Evolutionary conservation across 768 basidiomycete species (phyloP).

Genomic region (Candolleomyces eurysporus): DNA sequence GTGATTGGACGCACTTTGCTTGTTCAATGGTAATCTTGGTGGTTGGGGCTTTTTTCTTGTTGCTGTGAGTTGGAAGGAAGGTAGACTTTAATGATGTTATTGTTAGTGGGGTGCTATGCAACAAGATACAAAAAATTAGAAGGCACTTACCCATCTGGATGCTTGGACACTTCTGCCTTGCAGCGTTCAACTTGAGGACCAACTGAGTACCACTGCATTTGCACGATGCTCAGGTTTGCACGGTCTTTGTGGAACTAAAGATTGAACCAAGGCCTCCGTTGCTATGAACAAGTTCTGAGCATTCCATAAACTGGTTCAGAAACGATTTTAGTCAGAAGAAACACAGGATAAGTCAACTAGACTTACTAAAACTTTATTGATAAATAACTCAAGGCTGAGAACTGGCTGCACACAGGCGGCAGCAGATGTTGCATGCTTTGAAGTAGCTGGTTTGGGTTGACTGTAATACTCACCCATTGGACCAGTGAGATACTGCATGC

Average conservation of each 20-base stretch:
- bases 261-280: no score
- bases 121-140: no score
- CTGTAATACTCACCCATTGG: neutral
- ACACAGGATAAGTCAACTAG: no score
- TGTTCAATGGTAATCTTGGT: neutral
- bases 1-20: no score
- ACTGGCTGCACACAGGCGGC: no score
- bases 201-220: neutral
- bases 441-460: neutral
- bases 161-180: neutral
- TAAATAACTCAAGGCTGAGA: neutral
- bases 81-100: no score
- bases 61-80: neutral
- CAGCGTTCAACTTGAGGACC: neutral
- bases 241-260: no score
- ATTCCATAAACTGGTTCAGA: no score
- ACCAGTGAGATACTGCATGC: neutral
- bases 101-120: no score
- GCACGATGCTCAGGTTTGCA: neutral
- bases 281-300: no score
- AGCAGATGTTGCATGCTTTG: no score
- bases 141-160: neutral
- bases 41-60: neutral
- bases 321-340: no score
- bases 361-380: neutral